phyloP scores from a whole-genome alignment of 129 eudicot species.

The Saussurea involucrata region DNA sequence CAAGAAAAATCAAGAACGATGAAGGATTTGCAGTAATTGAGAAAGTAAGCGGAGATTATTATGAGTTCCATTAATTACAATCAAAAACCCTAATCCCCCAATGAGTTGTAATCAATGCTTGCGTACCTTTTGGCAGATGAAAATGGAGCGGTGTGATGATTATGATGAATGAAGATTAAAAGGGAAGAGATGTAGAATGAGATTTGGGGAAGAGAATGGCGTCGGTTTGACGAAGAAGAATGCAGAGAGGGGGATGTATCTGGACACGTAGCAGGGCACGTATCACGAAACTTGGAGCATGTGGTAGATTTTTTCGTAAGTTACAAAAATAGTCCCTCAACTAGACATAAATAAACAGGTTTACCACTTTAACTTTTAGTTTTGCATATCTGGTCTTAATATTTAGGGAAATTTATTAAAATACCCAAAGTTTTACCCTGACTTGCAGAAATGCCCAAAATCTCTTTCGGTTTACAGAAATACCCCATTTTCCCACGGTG shows the following conservation, averaged over 20 bases:
- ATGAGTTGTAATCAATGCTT: not conserved
- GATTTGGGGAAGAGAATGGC: constrained; percentile 21
- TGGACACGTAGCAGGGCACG: constrained; percentile 28
- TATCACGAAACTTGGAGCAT: not conserved
- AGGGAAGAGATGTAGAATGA: not conserved
- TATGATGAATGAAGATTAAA: not conserved
- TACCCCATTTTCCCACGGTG: too few relatives aligned
- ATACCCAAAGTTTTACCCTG: too few relatives aligned
- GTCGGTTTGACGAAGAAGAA: constrained; percentile 31
- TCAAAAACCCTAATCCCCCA: constrained; percentile 13
- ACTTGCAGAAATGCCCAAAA: too few relatives aligned
- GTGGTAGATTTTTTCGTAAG: not conserved
- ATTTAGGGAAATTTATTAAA: too few relatives aligned
- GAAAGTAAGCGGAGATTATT: not conserved
- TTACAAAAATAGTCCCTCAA: not conserved
- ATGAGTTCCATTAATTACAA: constrained; percentile 17
- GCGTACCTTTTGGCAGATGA: constrained; percentile 2
- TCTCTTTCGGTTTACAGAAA: too few relatives aligned
- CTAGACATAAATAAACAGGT: not conserved
- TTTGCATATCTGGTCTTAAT: not conserved
- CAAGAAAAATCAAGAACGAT: not conserved
- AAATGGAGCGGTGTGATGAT: not conserved
- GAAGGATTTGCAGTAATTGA: not conserved
- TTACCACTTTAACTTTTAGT: not conserved
- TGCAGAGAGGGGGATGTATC: constrained; percentile 26